Base-by-base conservation (phyloP, 2,329 filamentous ascomycete genomes). In the Exophiala bonariae region DNA sequence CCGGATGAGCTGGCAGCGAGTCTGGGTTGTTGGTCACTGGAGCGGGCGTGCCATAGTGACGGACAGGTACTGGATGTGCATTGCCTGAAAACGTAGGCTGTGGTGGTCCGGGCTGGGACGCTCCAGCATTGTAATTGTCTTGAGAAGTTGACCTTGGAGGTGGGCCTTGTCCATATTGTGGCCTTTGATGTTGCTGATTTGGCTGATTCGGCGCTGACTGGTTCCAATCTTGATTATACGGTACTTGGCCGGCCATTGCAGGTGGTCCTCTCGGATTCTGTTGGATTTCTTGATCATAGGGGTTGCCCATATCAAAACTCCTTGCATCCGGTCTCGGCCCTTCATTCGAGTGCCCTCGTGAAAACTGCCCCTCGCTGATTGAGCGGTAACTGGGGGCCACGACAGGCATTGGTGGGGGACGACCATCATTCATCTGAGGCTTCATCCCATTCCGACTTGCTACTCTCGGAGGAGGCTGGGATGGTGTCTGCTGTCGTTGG, bases 1-100 rank as follows among this genome's bases (percentile, higher is more conserved):
- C 66, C 19, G 79, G 80, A 55, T 82, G 79, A 36, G 74, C 67
- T 22, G 79, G 78, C 11, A 81, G 68, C 7, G 76, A 68, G 62
- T 82, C 79, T 2, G 78, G 76, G 38, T 79, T 78, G 44, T 63
- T 67, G 44, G 26, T 37, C 20, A 33, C 22, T 26, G 11, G 41
- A 22, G 28, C 19, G 19, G 48, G 36, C 43, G 19, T 32, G 3
- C 33, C 33, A 31, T 55, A 55, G 32, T 47, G 37, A 39, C 57
- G 47, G 14, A 57, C 37, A 16, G 57, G 57, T 14, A 50, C 46
- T 18, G 56, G 55, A 41, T 58, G 58, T 6, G 51, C 53, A 31
- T 49, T 49, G 31, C 41, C 42, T 9, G 40, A 43, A 19, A 26
- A 34, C 8, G 43, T 45, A 10, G 52, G 32, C 26, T 32, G 46